Evolutionary conservation across 352 stramenopile species (phyloP).

Genomic region (Elongisporangium prolatum): DNA sequence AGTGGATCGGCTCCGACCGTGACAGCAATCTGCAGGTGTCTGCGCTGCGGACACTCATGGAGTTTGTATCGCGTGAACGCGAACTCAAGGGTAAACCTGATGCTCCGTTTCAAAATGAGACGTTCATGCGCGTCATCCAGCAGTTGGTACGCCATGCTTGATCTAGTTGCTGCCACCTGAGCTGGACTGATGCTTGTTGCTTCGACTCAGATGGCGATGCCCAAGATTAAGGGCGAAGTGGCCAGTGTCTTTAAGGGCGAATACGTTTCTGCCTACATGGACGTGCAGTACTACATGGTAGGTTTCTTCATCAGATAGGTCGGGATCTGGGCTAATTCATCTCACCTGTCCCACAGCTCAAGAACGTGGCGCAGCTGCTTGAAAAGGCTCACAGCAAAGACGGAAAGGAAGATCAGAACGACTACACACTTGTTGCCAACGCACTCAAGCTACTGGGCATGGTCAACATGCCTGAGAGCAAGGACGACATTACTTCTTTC

Average conservation of each 20-base stretch:
- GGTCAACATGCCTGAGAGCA: conserved; percentile 65
- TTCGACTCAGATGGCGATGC: conserved; percentile 21
- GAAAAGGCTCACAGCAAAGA: conserved; percentile 24
- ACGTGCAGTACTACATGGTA: conserved; percentile 88
- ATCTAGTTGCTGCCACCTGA: neutral
- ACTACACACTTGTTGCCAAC: conserved; percentile 60
- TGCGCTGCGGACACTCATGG: conserved; percentile 85
- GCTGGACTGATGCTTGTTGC: neutral
- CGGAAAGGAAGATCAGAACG: conserved; percentile 30
- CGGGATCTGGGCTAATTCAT: neutral
- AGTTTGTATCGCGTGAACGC: conserved; percentile 78
- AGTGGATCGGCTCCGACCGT: conserved; percentile 48
- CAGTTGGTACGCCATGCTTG: conserved; percentile 30
- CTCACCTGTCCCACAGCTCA: conserved; percentile 28
- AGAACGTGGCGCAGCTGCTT: conserved; percentile 61
- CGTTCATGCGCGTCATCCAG: conserved; percentile 74
- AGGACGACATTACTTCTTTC: conserved; percentile 64
- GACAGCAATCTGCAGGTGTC: conserved; percentile 70
- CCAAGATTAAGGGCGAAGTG: conserved; percentile 79
- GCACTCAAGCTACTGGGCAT: conserved; percentile 62
- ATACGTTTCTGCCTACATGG: conserved; percentile 74
- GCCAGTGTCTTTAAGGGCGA: conserved; percentile 84
- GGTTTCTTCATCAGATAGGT: neutral
- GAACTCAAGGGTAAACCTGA: conserved; percentile 27
- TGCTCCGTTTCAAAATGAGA: conserved; percentile 75